phyloP scores from a whole-genome alignment of 768 basidiomycete species.

The Mycena vulgaris region DNA sequence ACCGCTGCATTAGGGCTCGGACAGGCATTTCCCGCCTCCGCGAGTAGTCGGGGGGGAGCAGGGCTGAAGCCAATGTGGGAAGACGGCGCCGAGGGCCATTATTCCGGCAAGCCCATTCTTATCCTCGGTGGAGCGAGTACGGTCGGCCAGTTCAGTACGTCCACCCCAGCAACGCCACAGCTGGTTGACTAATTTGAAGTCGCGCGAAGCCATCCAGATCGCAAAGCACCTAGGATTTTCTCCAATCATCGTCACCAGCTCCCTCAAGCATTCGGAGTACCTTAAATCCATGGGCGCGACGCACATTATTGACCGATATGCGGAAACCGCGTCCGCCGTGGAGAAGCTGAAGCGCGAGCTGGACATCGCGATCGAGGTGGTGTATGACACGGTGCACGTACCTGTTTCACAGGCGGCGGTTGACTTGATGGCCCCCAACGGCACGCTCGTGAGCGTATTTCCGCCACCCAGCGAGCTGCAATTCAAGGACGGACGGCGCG shows the following conservation, averaged over 20 bases:
- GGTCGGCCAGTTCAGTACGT: constrained; percentile 30
- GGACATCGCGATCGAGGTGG: background rate
- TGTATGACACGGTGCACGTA: background rate
- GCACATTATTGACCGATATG: constrained; percentile 52
- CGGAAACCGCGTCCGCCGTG: background rate
- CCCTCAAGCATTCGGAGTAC: constrained; percentile 44
- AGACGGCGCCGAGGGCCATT: constrained; percentile 33
- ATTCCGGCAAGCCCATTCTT: background rate
- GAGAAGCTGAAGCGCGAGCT: background rate
- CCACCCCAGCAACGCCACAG: constrained; percentile 47
- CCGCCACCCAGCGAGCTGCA: background rate
- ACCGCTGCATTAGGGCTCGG: constrained; percentile 4
- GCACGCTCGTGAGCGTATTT: background rate
- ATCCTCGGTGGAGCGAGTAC: background rate
- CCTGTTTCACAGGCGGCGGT: background rate
- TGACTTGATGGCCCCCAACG: background rate
- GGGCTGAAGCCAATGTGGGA: constrained; percentile 58
- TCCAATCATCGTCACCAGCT: constrained; percentile 59
- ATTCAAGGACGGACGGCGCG: background rate
- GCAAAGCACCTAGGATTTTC: constrained; percentile 57
- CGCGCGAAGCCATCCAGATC: constrained; percentile 54
- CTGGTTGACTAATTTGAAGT: background rate
- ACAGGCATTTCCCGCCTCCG: constrained; percentile 36
- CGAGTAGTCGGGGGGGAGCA: constrained; percentile 55
- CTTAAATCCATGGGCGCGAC: constrained; percentile 59